Conservation (phyloP, 441 rosid species). For the Gossypium aridum region DNA sequence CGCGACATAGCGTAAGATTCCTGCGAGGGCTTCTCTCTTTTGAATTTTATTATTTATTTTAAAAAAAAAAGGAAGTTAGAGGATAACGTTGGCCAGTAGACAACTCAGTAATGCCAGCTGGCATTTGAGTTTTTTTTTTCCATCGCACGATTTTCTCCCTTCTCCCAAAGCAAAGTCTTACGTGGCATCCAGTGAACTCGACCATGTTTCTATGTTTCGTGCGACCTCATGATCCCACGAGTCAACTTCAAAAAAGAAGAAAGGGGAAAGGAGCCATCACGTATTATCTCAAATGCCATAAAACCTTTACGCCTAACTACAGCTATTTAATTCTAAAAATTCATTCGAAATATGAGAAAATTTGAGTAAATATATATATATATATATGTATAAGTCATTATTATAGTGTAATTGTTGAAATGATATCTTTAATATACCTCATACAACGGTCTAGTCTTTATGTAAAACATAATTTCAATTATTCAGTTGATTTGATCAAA, state of each 20-base stretch:
- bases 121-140: slow-evolving; percentile 18
- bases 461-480: too few relatives aligned
- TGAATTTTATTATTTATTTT: neutral
- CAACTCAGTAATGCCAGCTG: slow-evolving; percentile 56
- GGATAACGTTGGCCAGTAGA: slow-evolving; percentile 71
- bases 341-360: too few relatives aligned
- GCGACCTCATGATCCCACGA: neutral
- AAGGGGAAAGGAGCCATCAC: neutral
- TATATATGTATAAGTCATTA: too few relatives aligned
- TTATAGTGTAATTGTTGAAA: too few relatives aligned
- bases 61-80: slow-evolving; percentile 23
- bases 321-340: too few relatives aligned
- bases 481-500: too few relatives aligned
- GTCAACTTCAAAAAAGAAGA: neutral
- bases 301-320: too few relatives aligned
- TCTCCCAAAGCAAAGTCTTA: neutral
- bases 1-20: neutral
- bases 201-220: neutral
- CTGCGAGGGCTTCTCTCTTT: neutral
- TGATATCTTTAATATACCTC: too few relatives aligned
- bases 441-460: too few relatives aligned
- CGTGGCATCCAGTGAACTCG: slow-evolving; percentile 8
- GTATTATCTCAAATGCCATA: too few relatives aligned
- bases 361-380: too few relatives aligned
- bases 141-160: slow-evolving; percentile 34